A percentile compares a stretch with the other conserved stretches of the same genome.
These are phyloP conservation scores for Alternaria consortialis DNA, from an alignment of 2,329 filamentous ascomycete species.

Conservation along the genomic window DNA sequence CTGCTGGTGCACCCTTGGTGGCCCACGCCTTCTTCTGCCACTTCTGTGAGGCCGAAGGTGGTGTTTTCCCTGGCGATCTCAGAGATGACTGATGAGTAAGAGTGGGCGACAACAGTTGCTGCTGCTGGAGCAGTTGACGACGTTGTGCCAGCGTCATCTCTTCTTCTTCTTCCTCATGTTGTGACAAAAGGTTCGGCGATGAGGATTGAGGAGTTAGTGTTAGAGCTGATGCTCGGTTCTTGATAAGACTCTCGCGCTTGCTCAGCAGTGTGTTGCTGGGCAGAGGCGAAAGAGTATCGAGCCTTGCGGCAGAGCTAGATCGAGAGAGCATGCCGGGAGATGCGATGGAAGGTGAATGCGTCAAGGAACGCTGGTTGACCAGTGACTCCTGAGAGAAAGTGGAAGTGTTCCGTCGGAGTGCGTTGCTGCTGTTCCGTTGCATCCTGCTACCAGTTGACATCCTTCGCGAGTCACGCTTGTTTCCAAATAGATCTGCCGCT, in stretches of 20 bases:
- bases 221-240: slow-evolving; percentile 50
- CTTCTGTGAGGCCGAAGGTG: slow-evolving; percentile 41
- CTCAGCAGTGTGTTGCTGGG: slow-evolving; percentile 61
- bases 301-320: slow-evolving; percentile 26
- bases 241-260: slow-evolving; percentile 63
- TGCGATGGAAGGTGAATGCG: slow-evolving; percentile 31
- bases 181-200: slow-evolving; percentile 35
- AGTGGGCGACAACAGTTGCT: slow-evolving; percentile 28
- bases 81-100: slow-evolving; percentile 23
- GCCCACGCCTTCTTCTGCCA: slow-evolving; percentile 43
- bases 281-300: slow-evolving; percentile 35
- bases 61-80: slow-evolving; percentile 23
- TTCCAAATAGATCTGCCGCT: slow-evolving; percentile 27
- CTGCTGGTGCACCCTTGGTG: slow-evolving; percentile 30
- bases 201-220: slow-evolving; percentile 48
- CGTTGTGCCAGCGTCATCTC: slow-evolving; percentile 77
- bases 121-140: slow-evolving; percentile 49
- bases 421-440: slow-evolving; percentile 29
- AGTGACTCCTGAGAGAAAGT: slow-evolving; percentile 34
- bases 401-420: slow-evolving; percentile 32
- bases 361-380: slow-evolving; percentile 20
- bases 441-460: slow-evolving; percentile 33
- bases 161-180: slow-evolving; percentile 65
- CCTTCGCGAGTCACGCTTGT: slow-evolving; percentile 35
- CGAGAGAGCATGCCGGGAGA: slow-evolving; percentile 30